Evolutionary conservation across 768 basidiomycete species (phyloP), one percentile per base, ranked within the genome.

Genomic region (Fibroporia radiculosa): DNA sequence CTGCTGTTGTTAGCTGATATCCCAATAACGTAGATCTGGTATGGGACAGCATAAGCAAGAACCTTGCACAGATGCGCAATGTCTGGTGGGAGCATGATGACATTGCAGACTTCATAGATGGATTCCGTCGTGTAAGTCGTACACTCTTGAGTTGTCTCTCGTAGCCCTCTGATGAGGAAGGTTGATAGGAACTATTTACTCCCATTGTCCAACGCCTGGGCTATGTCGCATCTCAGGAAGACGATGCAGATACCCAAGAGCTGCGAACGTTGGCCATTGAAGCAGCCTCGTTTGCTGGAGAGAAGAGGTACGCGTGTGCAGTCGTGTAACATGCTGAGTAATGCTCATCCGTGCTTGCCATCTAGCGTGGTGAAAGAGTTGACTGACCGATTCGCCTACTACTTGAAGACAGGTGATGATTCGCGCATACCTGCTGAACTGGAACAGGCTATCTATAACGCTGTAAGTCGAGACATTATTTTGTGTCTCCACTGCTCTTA

Each of bases 21-120:
- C n/a, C n/a, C n/a, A n/a, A n/a, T n/a, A n/a, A n/a, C n/a, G n/a
- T 54, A 91, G 91, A 82, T 63, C 71, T 90, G 48, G 88, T 95
- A 12, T 93, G 87, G 90, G 69, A 76, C 38, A 78, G 78, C 45
- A 79, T 93, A 36, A 64, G 72, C 3, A 66, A 68, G 10, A 78
- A 72, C 40, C 62, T 97, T 40, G 53, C 57, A 22, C 62, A 66
- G 27, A 62, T 96, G 23, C 60, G 69, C 8, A 73, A 70, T 6
- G 75, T 79, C 2, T 96, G 91, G 86, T 96, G 89, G 85, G 92
- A 95, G 62, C 67, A 90, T 56, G 67, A 63, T 26, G 70, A 66
- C 24, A 67, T 72, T 52, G 69, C 66, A 28, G 72, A 70, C 29
- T 67, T 70, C 36, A 57, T 93, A 38, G 70, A 85, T 48, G 72